phyloP scores from a whole-genome alignment of 768 basidiomycete genomes.

The Russula emetica region DNA sequence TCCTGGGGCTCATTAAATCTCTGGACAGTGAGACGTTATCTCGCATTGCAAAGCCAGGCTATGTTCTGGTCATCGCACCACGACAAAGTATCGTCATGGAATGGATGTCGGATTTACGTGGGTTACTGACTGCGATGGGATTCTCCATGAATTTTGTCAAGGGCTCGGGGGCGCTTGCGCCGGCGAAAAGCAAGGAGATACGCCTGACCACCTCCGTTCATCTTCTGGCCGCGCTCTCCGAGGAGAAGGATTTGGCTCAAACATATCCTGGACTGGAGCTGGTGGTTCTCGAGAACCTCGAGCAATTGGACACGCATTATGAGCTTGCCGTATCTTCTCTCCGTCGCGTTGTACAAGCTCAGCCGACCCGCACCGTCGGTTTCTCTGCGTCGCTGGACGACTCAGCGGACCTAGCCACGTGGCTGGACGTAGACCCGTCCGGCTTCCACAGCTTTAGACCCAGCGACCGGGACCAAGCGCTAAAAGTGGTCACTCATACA shows the following conservation, averaged over 20 bases:
- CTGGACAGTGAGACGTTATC: constrained; percentile 51
- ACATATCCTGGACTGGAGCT: constrained; percentile 49
- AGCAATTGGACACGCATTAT: constrained; percentile 74
- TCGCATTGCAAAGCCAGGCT: constrained; percentile 42
- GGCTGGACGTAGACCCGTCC: constrained; percentile 67
- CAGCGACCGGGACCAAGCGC: constrained; percentile 74
- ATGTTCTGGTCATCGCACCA: constrained; percentile 63
- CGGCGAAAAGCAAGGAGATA: constrained; percentile 43
- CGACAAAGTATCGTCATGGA: constrained; percentile 54
- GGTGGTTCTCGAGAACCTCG: constrained; percentile 80
- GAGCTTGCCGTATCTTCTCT: constrained; percentile 79
- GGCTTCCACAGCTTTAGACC: constrained; percentile 76
- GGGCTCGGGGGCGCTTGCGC: constrained; percentile 35
- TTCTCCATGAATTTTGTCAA: constrained; percentile 41
- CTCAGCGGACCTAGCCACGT: constrained; percentile 71
- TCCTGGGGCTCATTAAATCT: constrained; percentile 23
- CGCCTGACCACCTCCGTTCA: constrained; percentile 53
- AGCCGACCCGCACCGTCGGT: constrained; percentile 70
- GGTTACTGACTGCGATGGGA: constrained; percentile 37
- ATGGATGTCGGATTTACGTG: constrained; percentile 49
- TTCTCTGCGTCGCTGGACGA: constrained; percentile 77
- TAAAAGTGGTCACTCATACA: constrained; percentile 62
- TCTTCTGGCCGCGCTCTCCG: constrained; percentile 45
- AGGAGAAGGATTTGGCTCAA: constrained; percentile 29
- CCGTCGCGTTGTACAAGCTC: constrained; percentile 56